Evolutionary conservation across 495 filamentous ascomycete species (phyloP), one percentile per base, ranked within the genome.

Genomic region (Penicillium waksmanii): DNA sequence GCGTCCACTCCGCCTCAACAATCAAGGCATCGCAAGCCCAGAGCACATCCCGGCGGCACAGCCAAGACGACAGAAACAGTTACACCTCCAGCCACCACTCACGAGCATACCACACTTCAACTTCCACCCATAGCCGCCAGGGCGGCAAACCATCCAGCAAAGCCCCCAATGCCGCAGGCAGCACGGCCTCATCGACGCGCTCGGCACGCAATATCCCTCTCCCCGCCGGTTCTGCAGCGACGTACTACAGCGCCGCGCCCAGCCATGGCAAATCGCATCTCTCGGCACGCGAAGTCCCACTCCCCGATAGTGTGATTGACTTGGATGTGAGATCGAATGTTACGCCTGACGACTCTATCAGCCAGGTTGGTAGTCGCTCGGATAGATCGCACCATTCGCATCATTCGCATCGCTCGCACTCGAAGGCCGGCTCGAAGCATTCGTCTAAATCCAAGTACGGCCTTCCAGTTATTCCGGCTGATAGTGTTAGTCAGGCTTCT

Each of bases 401-500:
- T 46, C 66, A 63, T 50, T 76, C 77, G 18, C 66, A 69, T 47
- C 70, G 64, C 21, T 76, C 75, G 19, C 64, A 69, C 52, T 74
- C 73, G 5, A 70, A 67, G 55, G 49, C 66, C 12, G 46, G 46
- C n/a, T 44, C 42, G 42, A 17, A 19, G 42, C 63, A 62, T 19
- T 59, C 63, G 10, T 63, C 66, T 11, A 47, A 43, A n/a, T 68
- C 67, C 12, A 73, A 70, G 55, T 73, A 71, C 51, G 77, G 77
- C 13, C 72, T 77, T 10, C 70, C 71, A 5, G 71, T 89, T 34
- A 82, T 74, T 21, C 87, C 88, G 3, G 82, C 82, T 56, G 88
- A 91, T 66, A 89, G 86, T 64, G 82, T 89, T 46, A 89, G 86
- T 65, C 85, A 85, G 65, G 80, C 87, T 2, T 84, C 77, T 27